Evolutionary conservation across 2,329 filamentous ascomycete genomes (phyloP).

Genomic region (Aspergillus tubingensis): DNA sequence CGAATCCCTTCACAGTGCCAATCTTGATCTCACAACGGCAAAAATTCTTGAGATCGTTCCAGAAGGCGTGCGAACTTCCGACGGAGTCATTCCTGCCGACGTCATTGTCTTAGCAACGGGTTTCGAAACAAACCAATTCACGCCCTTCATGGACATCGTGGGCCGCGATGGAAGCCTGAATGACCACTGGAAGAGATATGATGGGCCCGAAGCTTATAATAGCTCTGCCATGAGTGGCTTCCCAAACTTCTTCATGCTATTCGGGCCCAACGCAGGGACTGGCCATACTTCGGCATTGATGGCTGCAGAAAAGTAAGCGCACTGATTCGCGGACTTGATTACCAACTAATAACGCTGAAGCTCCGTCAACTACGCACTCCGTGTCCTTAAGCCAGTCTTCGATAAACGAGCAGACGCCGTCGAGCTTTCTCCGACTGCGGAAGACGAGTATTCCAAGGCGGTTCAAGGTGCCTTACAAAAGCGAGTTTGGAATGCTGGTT

Average conservation of each 20-base stretch:
- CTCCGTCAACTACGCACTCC: conserved; percentile 60
- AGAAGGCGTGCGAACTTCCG: conserved; percentile 33
- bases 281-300: conserved; percentile 56
- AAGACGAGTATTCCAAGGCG: conserved; percentile 49
- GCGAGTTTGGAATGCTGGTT: conserved; percentile 50
- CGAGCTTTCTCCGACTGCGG: conserved; percentile 45
- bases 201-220: conserved; percentile 62
- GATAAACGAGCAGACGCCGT: conserved; percentile 44
- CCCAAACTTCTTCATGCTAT: conserved; percentile 39
- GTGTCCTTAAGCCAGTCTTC: conserved; percentile 57
- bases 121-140: conserved; percentile 29
- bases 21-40: conserved; percentile 53
- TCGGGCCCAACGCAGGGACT: conserved; percentile 35
- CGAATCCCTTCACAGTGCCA: conserved; percentile 10
- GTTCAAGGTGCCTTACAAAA: conserved; percentile 49
- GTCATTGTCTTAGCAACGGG: conserved; percentile 32
- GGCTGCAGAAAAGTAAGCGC: conserved; percentile 55
- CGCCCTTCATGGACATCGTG: conserved; percentile 26
- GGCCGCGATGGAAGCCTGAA: conserved; percentile 28
- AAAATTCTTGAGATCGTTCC: conserved; percentile 48
- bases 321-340: not conserved
- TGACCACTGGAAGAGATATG: conserved; percentile 41
- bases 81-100: conserved; percentile 27
- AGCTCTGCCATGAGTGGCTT: conserved; percentile 57
- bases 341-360: conserved; percentile 12